These are phyloP conservation scores for Tympanopsis confertula DNA, from an alignment of 2,329 filamentous ascomycete species.

Conservation along the genomic window DNA sequence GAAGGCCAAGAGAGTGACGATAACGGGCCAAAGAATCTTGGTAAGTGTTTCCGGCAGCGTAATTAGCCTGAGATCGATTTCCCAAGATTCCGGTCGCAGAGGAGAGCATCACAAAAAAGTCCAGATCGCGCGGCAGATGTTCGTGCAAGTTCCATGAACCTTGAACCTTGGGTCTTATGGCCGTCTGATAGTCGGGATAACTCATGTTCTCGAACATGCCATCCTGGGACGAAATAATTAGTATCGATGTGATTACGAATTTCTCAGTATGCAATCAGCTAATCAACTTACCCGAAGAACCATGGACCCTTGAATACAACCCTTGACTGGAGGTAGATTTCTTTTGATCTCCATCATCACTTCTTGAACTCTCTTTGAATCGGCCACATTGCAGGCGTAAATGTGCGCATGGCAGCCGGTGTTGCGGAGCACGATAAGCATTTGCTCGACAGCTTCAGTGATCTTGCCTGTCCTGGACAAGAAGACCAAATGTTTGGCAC, in stretches of 20 bases:
- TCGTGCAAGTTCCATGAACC: conserved; percentile 19
- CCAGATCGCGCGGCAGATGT: conserved; percentile 15
- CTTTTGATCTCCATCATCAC: neutral
- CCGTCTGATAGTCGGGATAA: conserved; percentile 20
- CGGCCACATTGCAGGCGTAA: neutral
- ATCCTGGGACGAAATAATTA: conserved; percentile 8
- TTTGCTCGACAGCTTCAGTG: conserved; percentile 4
- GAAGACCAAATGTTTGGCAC: conserved; percentile 20
- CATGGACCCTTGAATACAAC: conserved; percentile 18
- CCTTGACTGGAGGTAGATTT: conserved; percentile 12
- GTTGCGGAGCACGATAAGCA: neutral
- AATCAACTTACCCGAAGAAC: conserved; percentile 10
- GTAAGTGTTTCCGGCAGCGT: conserved; percentile 22
- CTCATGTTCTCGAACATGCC: conserved; percentile 24
- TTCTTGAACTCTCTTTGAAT: conserved; percentile 1
- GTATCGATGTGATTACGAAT: conserved; percentile 4
- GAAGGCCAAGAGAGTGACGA: conserved; percentile 11
- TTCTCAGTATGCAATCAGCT: no score
- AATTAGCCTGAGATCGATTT: conserved; percentile 17
- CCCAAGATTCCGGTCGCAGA: conserved; percentile 21
- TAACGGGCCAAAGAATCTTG: conserved; percentile 20
- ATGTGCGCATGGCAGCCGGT: neutral
- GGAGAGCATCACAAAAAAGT: conserved; percentile 29
- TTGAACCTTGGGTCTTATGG: conserved; percentile 23
- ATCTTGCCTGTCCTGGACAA: conserved; percentile 16